A percentile compares a stretch with the other conserved stretches of the same genome.
Evolutionary conservation across 2,329 filamentous ascomycete species (phyloP).

Genomic region (Coniochaeta sp.): DNA sequence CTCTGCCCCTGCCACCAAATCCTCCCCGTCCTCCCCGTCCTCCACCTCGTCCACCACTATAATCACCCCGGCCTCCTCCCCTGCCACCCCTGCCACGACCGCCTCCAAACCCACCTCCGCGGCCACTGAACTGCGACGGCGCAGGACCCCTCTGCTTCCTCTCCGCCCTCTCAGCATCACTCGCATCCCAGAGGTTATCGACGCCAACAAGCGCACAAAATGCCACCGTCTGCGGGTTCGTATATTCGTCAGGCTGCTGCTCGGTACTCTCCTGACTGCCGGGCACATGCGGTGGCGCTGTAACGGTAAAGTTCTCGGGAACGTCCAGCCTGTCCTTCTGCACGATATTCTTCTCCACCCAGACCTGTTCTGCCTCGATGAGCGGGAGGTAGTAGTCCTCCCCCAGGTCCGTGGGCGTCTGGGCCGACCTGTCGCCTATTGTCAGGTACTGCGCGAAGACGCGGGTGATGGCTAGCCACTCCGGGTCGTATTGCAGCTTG

Average conservation of each 20-base stretch:
- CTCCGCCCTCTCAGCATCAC: conserved; percentile 59
- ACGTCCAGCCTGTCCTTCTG: conserved; percentile 53
- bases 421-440: conserved; percentile 51
- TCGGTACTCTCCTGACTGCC: conserved; percentile 47
- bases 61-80: conserved; percentile 22
- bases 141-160: conserved; percentile 52
- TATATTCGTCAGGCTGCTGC: conserved; percentile 71
- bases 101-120: conserved; percentile 18
- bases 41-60: conserved; percentile 26
- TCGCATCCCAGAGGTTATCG: conserved; percentile 65
- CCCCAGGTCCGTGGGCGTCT: conserved; percentile 53
- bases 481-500: conserved; percentile 72
- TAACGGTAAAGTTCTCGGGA: conserved; percentile 69
- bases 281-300: conserved; percentile 63
- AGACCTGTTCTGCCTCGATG: conserved; percentile 64
- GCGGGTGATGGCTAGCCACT: conserved; percentile 92
- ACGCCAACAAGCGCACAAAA: conserved; percentile 78
- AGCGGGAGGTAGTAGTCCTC: conserved; percentile 59
- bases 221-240: conserved; percentile 73
- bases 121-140: conserved; percentile 20
- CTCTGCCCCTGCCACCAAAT: conserved; percentile 6
- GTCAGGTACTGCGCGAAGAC: conserved; percentile 62
- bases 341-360: conserved; percentile 74
- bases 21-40: conserved; percentile 15
- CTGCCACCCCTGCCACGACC: conserved; percentile 23